phyloP scores from a whole-genome alignment of 1,139 yeast genomes.

The Nakaseomyces kungkrabaensis region DNA sequence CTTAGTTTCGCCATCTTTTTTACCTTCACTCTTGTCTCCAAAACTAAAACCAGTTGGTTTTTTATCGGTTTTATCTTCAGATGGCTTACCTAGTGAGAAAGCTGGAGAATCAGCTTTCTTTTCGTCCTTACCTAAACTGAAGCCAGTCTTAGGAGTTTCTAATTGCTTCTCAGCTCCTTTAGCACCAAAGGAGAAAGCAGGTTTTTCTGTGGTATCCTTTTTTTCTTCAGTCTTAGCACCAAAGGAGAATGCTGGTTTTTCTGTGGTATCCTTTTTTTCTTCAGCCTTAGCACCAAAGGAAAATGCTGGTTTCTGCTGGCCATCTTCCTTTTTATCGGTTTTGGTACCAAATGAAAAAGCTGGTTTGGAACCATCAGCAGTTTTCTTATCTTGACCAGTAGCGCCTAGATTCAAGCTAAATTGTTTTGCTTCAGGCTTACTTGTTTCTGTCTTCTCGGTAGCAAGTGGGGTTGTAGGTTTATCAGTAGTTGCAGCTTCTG shows the following conservation, averaged over 20 bases:
- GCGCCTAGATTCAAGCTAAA: slow-evolving; percentile 7
- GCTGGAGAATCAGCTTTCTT: slow-evolving; percentile 8
- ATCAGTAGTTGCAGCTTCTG: slow-evolving; percentile 24
- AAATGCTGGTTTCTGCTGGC: slow-evolving; percentile 14
- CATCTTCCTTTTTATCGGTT: slow-evolving; percentile 9
- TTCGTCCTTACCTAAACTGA: slow-evolving; percentile 12
- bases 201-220: slow-evolving; percentile 16
- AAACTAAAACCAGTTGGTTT: slow-evolving; percentile 7
- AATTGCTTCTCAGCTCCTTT: slow-evolving; percentile 10
- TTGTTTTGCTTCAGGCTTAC: slow-evolving; percentile 13
- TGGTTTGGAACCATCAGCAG: slow-evolving; percentile 12
- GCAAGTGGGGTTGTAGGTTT: slow-evolving; percentile 1
- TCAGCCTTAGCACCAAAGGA: slow-evolving; percentile 14
- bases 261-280: slow-evolving; percentile 14
- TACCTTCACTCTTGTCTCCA: slow-evolving; percentile 17
- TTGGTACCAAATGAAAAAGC: slow-evolving; percentile 18
- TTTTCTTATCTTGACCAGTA: slow-evolving; percentile 9
- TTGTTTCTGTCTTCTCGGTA: background rate
- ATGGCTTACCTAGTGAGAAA: background rate
- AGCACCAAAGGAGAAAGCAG: slow-evolving; percentile 21
- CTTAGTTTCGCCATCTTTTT: slow-evolving; percentile 13
- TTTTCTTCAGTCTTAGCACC: slow-evolving; percentile 12
- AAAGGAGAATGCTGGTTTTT: slow-evolving; percentile 19
- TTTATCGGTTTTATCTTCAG: slow-evolving; percentile 9
- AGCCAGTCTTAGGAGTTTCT: slow-evolving; percentile 15